Base-by-base conservation (phyloP, 129 eudicot genomes). In the Logfia minima region DNA sequence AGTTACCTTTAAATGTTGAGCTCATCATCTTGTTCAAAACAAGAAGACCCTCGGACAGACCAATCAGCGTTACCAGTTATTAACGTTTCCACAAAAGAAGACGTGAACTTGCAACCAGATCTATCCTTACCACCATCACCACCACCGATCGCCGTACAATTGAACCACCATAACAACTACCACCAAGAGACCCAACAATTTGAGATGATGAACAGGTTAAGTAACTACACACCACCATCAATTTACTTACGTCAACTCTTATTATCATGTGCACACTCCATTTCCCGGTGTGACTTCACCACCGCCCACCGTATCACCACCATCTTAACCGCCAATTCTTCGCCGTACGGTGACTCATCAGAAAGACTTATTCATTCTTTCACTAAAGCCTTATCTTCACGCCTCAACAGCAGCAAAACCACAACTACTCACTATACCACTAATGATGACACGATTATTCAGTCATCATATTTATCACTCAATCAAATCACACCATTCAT, bases 401-500 rank as follows among this genome's bases (percentile, higher is more conserved):
- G 90, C 69, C 87, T 90, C 74, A 72, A 55, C 80, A 83, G 67
- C 70, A 17, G 24, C 29, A n/a, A 13, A n/a, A 35, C 48, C 24
- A n/a, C 53, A 3, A 68, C 4, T 29, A 10, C 22, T 70, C 5
- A 31, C 41, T 18, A 35, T 31, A 8, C 51, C 61, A 59, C 53
- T 18, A 28, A 34, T 11, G 80, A 79, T 11, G 83, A 80, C 5
- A 71, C 83, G 1, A 61, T 79, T 24, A 8, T 87, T 35, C 92
- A 85, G 29, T 87, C 97, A 21, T 80, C 98, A 6, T 91, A 89
- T 71, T 32, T 94, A 0, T 75, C 90, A 0, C 87, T 94, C 0
- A 94, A 94, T 75, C 91, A 91, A 76, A 62, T 91, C 13, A 94
- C 99, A 18, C 99, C 99, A 0, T 94, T 91, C 76, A 75, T 89